These are phyloP conservation scores for Castanospermum australe DNA, from an alignment of 306 rosid species.

Conservation along the genomic window DNA sequence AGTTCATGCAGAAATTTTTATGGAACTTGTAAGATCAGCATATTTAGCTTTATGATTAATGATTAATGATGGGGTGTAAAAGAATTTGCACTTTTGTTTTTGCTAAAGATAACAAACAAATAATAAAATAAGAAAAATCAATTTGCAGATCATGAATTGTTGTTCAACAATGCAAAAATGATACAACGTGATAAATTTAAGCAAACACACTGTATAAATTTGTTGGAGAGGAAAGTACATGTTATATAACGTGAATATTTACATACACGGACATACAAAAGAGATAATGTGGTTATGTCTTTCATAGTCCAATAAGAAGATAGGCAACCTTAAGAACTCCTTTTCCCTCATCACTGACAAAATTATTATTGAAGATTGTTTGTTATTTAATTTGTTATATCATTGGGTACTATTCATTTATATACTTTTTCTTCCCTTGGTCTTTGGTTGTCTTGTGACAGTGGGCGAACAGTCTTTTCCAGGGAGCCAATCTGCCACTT, in stretches of 20 bases:
- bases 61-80: too few relatives aligned
- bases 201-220: too few relatives aligned
- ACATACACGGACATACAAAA: too few relatives aligned
- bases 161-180: background rate
- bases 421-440: background rate
- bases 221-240: too few relatives aligned
- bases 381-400: background rate
- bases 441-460: conserved; percentile 37
- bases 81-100: too few relatives aligned
- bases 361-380: background rate
- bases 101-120: too few relatives aligned
- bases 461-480: conserved; percentile 96
- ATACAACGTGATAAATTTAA: background rate
- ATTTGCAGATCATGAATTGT: background rate
- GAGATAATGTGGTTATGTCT: background rate
- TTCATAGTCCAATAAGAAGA: background rate
- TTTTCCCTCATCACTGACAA: background rate
- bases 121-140: too few relatives aligned
- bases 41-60: too few relatives aligned
- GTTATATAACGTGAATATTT: background rate
- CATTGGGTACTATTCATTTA: background rate
- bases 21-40: too few relatives aligned
- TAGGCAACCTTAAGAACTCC: background rate
- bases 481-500: conserved; percentile 92
- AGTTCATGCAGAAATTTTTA: too few relatives aligned